These are phyloP conservation scores for Camelina hispida DNA, from an alignment of 345 rosid species.

Conservation along the genomic window DNA sequence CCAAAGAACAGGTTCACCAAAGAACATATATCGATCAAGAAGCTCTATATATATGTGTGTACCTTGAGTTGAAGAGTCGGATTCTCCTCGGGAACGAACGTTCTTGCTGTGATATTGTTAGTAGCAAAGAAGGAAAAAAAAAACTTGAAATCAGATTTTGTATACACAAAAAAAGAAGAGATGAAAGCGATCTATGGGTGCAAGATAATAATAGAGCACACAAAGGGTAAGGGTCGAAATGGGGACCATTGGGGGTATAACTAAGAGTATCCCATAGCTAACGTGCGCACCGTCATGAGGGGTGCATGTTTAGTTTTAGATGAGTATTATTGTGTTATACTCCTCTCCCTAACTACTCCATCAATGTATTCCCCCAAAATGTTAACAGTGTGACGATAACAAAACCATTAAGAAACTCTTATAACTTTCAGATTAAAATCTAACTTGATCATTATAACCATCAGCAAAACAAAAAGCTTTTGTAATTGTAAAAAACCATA, in stretches of 20 bases:
- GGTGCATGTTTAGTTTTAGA: constrained; percentile 49
- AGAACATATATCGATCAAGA: neutral
- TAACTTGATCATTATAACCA: constrained; percentile 28
- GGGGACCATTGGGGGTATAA: constrained; percentile 67
- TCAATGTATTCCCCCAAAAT: constrained; percentile 19
- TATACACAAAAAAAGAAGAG: neutral
- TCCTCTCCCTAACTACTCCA: constrained; percentile 49
- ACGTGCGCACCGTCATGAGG: constrained; percentile 75
- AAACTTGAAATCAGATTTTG: neutral
- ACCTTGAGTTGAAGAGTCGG: constrained; percentile 59
- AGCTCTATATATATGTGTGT: constrained; percentile 1
- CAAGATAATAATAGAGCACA: constrained; percentile 36
- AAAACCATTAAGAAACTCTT: neutral
- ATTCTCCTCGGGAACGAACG: constrained; percentile 34
- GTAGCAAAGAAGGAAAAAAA: constrained; percentile 16
- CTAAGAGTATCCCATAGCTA: constrained; percentile 67
- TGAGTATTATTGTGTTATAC: constrained; percentile 45
- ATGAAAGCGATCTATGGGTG: constrained; percentile 37
- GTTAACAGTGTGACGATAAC: constrained; percentile 14
- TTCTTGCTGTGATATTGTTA: constrained; percentile 43
- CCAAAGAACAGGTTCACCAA: neutral
- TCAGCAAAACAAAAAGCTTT: constrained; percentile 44
- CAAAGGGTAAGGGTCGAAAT: constrained; percentile 43
- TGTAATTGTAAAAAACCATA: neutral
- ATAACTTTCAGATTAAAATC: neutral